Base-by-base conservation (phyloP, 2,329 filamentous ascomycete species). In the Epichloe amarillans region DNA sequence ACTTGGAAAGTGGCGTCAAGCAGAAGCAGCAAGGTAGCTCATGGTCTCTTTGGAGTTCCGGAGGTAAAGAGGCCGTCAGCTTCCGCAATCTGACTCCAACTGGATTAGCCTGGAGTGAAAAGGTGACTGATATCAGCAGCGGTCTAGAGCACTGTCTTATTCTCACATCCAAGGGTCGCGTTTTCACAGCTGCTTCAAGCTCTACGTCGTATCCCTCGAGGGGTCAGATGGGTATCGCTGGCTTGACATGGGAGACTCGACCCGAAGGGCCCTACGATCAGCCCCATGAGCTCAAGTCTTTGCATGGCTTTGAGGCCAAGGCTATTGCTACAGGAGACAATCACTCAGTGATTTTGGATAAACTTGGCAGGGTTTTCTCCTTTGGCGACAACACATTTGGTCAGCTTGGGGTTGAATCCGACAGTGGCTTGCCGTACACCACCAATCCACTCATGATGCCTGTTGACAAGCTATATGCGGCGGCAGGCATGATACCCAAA, bases 381-480 rank as follows among this genome's bases (percentile, higher is more conserved):
- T 97, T 95, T 69, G 93, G 93, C 38, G 90, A 97, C 66, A 97
- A 97, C 68, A 82, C 83, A 0, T 79, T 80, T 42, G 93, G 93
- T n/a, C 93, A 97, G 66, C 75, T 97, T 3, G 91, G 91, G n/a
- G 82, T 91, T 59, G 80, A 88, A 47, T 79, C 77, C 49, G 80
- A 81, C 46, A 64, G 76, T 0, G 77, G 83, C 30, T 71, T 79
- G 15, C 73, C 79, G 7, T 77, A 71, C 52, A 72, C 86, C 23
- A 86, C 91, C 56, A 75, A 76, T 0, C 89, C 93, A 0, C 79
- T 82, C 3, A 75, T 83, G 5, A 64, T 97, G 2, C 78, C 86
- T 1, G 76, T 87, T 39, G 77, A 80, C 54, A 79, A 77, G 54
- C 79, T 95, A 5, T 96, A 96, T 65, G 72, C 74, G 43, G 81